Conservation (phyloP, 2,329 filamentous ascomycete species). For the Emergomyces africanus region DNA sequence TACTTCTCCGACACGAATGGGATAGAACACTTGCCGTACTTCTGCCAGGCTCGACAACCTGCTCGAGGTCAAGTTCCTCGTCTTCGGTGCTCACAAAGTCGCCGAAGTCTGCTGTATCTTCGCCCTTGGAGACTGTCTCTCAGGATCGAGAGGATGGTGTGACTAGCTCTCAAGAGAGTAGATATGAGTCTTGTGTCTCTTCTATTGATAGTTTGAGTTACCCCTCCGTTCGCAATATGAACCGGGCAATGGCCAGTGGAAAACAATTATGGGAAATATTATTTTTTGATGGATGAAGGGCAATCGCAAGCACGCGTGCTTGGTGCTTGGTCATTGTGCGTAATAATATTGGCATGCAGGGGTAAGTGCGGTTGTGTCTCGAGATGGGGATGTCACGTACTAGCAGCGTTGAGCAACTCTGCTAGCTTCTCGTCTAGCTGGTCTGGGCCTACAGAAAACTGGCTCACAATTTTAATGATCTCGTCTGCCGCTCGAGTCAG, state of each 20-base stretch:
- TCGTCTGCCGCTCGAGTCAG: conserved; percentile 49
- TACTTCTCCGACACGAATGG: no score
- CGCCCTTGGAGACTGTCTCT: no score
- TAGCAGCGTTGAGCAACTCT: conserved; percentile 57
- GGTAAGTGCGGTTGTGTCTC: not conserved
- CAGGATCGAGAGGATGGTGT: no score
- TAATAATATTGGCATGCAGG: not conserved
- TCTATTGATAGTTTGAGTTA: conserved; percentile 15
- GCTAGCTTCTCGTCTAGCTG: conserved; percentile 46
- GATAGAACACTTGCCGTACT: no score
- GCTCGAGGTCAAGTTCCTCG: no score
- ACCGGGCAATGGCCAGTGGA: not conserved
- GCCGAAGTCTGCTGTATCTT: no score
- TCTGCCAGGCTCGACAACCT: no score
- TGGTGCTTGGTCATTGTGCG: not conserved
- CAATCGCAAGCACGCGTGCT: not conserved
- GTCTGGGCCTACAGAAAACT: conserved; percentile 44
- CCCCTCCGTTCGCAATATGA: not conserved
- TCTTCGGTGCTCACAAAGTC: no score
- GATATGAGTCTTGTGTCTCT: no score
- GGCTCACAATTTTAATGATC: conserved; percentile 48
- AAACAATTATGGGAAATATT: not conserved
- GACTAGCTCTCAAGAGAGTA: no score
- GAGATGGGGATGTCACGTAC: conserved; percentile 21
- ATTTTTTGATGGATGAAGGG: not conserved